Conservation (phyloP, 768 basidiomycete genomes). For the Coprinopsis sp. region DNA sequence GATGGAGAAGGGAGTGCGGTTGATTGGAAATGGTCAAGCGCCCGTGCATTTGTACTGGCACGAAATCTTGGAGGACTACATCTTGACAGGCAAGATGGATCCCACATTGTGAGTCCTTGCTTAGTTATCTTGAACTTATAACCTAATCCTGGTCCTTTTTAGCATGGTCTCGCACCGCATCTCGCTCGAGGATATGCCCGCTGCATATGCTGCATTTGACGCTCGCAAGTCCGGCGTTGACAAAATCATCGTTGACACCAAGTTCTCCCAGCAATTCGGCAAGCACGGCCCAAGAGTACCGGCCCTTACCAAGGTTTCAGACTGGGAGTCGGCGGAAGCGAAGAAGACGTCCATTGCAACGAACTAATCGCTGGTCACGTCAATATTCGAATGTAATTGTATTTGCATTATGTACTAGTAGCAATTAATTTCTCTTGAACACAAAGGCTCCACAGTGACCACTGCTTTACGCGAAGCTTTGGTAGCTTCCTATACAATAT, state of each 20-base stretch:
- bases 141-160: not conserved
- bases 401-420: too few relatives aligned
- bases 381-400: too few relatives aligned
- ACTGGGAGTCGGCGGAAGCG: constrained; percentile 28
- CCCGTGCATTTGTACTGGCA: constrained; percentile 75
- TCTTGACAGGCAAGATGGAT: constrained; percentile 62
- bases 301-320: constrained; percentile 45
- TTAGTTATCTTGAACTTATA: not conserved
- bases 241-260: constrained; percentile 75
- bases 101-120: constrained; percentile 44
- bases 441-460: too few relatives aligned
- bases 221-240: constrained; percentile 49
- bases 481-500: too few relatives aligned
- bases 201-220: constrained; percentile 63
- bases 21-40: constrained; percentile 73
- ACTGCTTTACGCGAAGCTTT: too few relatives aligned
- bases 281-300: constrained; percentile 43
- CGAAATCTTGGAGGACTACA: constrained; percentile 60
- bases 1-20: constrained; percentile 72
- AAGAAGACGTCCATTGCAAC: too few relatives aligned
- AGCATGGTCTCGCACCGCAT: constrained; percentile 57
- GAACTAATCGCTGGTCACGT: too few relatives aligned
- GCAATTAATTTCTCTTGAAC: too few relatives aligned
- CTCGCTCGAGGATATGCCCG: constrained; percentile 59
- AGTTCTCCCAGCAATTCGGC: constrained; percentile 32